Conservation (phyloP, 208 protist genomes). For the Leishmania major region DNA sequence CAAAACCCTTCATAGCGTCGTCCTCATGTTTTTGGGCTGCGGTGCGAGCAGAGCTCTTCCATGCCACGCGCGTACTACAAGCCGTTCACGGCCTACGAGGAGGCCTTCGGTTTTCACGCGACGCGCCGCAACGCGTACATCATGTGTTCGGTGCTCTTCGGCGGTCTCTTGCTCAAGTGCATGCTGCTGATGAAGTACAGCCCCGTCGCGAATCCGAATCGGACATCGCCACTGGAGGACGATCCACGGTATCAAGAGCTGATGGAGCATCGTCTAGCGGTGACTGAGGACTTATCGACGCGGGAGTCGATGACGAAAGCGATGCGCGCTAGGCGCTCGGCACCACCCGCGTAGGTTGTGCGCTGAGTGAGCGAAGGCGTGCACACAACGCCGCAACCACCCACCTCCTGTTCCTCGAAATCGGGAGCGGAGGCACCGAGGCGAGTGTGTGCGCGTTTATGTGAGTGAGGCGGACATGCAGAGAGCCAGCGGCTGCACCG, state of each 20-base stretch:
- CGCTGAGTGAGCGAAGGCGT: neutral
- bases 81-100: slow-evolving; percentile 84
- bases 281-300: slow-evolving; percentile 42
- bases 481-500: neutral
- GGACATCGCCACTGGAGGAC: slow-evolving; percentile 31
- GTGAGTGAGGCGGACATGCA: neutral
- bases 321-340: slow-evolving; percentile 20
- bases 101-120: slow-evolving; percentile 74
- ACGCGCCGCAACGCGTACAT: slow-evolving; percentile 75
- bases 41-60: neutral
- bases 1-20: neutral
- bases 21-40: neutral
- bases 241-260: slow-evolving; percentile 53
- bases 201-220: slow-evolving; percentile 29
- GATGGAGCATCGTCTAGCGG: slow-evolving; percentile 48
- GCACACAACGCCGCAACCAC: neutral
- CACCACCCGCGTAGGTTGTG: slow-evolving; percentile 34
- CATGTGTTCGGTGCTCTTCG: slow-evolving; percentile 66
- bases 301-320: slow-evolving; percentile 44
- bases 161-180: slow-evolving; percentile 67
- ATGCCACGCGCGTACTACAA: slow-evolving; percentile 88
- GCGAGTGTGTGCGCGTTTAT: neutral
- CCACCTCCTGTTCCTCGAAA: neutral
- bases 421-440: neutral
- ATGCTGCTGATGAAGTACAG: slow-evolving; percentile 55